Base-by-base conservation (phyloP, 345 rosid species). In the Punica granatum region DNA sequence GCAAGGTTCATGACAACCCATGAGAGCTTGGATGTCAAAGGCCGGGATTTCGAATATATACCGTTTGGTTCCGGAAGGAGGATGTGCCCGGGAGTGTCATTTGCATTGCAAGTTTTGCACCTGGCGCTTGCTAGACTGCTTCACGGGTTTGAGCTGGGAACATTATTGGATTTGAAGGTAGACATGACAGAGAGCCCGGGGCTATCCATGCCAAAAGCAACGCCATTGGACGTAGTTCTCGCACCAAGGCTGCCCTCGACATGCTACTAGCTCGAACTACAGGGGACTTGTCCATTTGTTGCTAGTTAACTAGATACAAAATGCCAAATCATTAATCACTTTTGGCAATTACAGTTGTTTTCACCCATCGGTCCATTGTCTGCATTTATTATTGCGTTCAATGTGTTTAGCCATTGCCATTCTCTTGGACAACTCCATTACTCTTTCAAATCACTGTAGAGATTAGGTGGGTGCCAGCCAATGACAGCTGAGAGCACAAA, bases 111-210 rank as follows among this genome's bases (percentile, higher is more conserved):
- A 54, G 77, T 83, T 15, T 79, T 78, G 56, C 80, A 77, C 28
- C 69, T 85, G 7, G 70, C 74, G 10, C 51, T 85, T 14, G 92
- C 88, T 31, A 59, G 82, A 59, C 56, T 87, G 33, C 70, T 87
- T 49, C 84, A 85, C 12, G 85, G 89, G 4, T 87, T 87, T 58
- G 72, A 83, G 63, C 32, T 83, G 30, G 36, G 23, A 0, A 72
- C 71, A 3, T 42, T 37, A 0, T 66, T 53, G 21, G 59, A 41
- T 18, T 33, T 26, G 48, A 68, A 66, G 1, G 62, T 85, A 43
- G 88, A 80, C 42, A 84, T 85, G 89, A 71, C 59, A 3, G 87
- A 84, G 73, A 86, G 85, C 1, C 64, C 74, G 10, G 88, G 88
- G 15, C 6, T 84, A 39, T 75, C 84, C n/a, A 9, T 84, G 64